phyloP scores from a whole-genome alignment of 169 alveolate species.

The Pseudocohnilembus persalinus region DNA sequence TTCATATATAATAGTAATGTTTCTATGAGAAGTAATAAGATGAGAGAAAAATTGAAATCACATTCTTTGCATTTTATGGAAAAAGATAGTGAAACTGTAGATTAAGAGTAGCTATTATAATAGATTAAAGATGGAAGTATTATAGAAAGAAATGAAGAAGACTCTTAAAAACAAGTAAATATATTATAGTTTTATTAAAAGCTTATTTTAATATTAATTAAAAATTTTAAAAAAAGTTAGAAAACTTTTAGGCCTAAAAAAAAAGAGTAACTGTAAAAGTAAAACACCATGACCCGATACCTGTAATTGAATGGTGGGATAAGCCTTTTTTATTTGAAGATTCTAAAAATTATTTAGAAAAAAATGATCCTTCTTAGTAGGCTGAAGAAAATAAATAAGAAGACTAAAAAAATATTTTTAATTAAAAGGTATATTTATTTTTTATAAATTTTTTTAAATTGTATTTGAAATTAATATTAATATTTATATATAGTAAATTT shows the following conservation, averaged over 20 bases:
- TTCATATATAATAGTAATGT: constrained; percentile 13
- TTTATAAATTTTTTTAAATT: background rate
- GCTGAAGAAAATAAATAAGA: background rate
- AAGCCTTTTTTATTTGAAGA: constrained; percentile 41
- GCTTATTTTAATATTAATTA: constrained; percentile 33
- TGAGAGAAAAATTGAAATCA: constrained; percentile 33
- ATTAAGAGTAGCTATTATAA: background rate
- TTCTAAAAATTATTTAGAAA: constrained; percentile 23
- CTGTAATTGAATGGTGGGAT: constrained; percentile 85
- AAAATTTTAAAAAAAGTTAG: constrained; percentile 19
- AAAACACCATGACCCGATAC: constrained; percentile 69
- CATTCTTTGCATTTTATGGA: constrained; percentile 43
- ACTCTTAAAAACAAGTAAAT: background rate
- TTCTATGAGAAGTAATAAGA: constrained; percentile 4
- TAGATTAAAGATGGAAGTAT: background rate
- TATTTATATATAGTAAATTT: background rate
- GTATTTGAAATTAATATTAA: background rate
- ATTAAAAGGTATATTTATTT: background rate
- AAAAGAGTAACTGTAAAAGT: constrained; percentile 34
- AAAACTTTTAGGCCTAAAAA: background rate
- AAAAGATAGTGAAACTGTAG: background rate
- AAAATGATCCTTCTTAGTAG: background rate
- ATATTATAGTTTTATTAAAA: background rate
- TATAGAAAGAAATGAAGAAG: background rate
- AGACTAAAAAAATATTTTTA: background rate